A percentile compares a stretch with the other conserved stretches of the same genome.
Evolutionary conservation across 2,329 filamentous ascomycete species (phyloP).

Genomic region (Calonectria naviculata): DNA sequence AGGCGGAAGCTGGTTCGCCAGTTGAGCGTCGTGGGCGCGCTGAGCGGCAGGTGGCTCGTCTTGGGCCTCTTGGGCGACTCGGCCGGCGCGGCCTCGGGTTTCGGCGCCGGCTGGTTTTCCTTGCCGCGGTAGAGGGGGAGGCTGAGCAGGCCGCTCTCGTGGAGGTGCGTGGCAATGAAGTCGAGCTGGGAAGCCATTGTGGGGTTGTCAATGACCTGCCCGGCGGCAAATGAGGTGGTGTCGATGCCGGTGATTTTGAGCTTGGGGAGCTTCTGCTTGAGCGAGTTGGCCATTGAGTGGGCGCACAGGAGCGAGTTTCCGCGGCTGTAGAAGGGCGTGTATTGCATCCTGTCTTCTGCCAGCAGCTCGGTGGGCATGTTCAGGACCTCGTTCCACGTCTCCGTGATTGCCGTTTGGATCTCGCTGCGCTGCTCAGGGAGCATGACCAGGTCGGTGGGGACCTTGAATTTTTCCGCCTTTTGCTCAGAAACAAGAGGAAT

Average conservation of each 20-base stretch:
- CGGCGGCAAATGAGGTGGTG: constrained; percentile 53
- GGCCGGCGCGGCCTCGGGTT: too few relatives aligned
- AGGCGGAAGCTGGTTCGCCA: constrained; percentile 36
- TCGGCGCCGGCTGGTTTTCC: background rate
- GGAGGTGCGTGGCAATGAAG: constrained; percentile 47
- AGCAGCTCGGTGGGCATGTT: constrained; percentile 52
- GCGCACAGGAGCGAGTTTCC: constrained; percentile 63
- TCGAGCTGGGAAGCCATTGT: constrained; percentile 63
- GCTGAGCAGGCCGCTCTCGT: constrained; percentile 25
- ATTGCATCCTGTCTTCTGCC: constrained; percentile 53
- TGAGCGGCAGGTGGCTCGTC: background rate
- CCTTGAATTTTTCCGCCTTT: constrained; percentile 28
- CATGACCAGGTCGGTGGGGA: constrained; percentile 40
- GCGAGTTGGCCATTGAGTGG: constrained; percentile 55
- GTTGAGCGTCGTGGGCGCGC: background rate
- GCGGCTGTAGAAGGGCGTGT: constrained; percentile 62
- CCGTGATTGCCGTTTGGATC: constrained; percentile 54
- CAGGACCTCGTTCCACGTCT: constrained; percentile 58
- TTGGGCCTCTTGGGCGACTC: too few relatives aligned
- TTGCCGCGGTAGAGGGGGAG: constrained; percentile 31
- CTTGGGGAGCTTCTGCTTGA: constrained; percentile 55
- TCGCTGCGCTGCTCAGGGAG: constrained; percentile 52
- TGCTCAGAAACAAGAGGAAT: constrained; percentile 52
- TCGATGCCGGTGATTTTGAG: constrained; percentile 51
- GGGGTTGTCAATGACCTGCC: constrained; percentile 62